phyloP scores from a whole-genome alignment of 1,139 yeast species.

The Blastobotrys proliferans region DNA sequence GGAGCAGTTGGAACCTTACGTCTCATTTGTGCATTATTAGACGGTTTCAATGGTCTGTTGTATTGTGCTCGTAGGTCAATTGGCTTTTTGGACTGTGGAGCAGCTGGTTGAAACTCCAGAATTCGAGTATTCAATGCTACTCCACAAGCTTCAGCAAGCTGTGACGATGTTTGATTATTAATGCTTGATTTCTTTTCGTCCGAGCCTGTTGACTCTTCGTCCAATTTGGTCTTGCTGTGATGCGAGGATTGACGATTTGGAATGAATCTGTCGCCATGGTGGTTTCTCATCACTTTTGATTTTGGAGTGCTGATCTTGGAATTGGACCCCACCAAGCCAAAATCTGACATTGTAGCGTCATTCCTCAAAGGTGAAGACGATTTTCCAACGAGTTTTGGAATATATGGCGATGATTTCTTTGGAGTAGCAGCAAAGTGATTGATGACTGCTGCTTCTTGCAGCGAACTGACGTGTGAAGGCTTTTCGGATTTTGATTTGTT shows the following conservation, averaged over 20 bases:
- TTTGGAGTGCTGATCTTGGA: conserved; percentile 22
- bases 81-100: conserved; percentile 69
- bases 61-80: conserved; percentile 46
- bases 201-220: conserved; percentile 11
- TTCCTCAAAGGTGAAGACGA: conserved; percentile 43
- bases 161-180: conserved; percentile 35
- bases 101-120: conserved; percentile 78
- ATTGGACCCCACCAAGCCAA: conserved; percentile 23
- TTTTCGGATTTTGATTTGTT: conserved; percentile 21
- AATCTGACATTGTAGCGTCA: conserved; percentile 39
- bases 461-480: conserved; percentile 14
- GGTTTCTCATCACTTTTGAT: conserved; percentile 27
- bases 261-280: conserved; percentile 43
- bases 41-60: conserved; percentile 43
- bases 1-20: conserved; percentile 84
- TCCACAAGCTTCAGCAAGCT: conserved; percentile 95
- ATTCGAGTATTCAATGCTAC: conserved; percentile 79
- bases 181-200: background rate
- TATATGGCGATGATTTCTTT: conserved; percentile 19
- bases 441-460: conserved; percentile 15
- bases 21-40: conserved; percentile 51
- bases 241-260: conserved; percentile 48
- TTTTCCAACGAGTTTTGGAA: conserved; percentile 22
- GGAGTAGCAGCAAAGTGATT: conserved; percentile 9
- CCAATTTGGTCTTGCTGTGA: conserved; percentile 40